Percentiles rank a stretch among this genome's conserved stretches.
Conservation (phyloP, 345 rosid genomes). For the Arabidopsis arenosa region DNA sequence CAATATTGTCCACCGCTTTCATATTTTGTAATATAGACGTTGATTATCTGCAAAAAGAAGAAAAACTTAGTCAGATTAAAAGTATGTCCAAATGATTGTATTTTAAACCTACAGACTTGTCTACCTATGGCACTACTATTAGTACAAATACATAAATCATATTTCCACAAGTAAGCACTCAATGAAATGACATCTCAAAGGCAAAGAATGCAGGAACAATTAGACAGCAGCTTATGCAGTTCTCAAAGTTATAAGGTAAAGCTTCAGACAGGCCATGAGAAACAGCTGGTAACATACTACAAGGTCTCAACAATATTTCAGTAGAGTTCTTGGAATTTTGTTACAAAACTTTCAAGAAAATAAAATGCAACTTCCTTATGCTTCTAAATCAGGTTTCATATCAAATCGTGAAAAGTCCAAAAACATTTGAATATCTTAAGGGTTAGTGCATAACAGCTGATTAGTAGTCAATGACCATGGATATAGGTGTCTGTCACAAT, state of each 20-base stretch:
- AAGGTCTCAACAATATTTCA: not conserved
- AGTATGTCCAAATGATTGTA: not conserved
- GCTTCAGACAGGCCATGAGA: too few relatives aligned
- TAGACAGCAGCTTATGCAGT: not conserved
- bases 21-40: constrained; percentile 71
- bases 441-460: not conserved
- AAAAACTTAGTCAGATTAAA: not conserved
- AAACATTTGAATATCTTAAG: not conserved
- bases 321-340: too few relatives aligned
- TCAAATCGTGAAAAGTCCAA: not conserved
- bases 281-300: not conserved
- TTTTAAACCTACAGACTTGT: not conserved
- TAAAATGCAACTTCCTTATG: not conserved
- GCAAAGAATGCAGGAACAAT: not conserved
- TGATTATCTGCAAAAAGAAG: constrained; percentile 63
- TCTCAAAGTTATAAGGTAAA: not conserved
- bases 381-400: not conserved
- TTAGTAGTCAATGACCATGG: not conserved
- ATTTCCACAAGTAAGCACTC: not conserved
- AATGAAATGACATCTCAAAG: not conserved
- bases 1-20: constrained; percentile 88
- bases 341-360: too few relatives aligned
- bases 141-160: not conserved
- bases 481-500: constrained; percentile 6
- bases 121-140: not conserved